phyloP scores from a whole-genome alignment of 345 rosid genomes.

The Eucalyptus leucophloia region DNA sequence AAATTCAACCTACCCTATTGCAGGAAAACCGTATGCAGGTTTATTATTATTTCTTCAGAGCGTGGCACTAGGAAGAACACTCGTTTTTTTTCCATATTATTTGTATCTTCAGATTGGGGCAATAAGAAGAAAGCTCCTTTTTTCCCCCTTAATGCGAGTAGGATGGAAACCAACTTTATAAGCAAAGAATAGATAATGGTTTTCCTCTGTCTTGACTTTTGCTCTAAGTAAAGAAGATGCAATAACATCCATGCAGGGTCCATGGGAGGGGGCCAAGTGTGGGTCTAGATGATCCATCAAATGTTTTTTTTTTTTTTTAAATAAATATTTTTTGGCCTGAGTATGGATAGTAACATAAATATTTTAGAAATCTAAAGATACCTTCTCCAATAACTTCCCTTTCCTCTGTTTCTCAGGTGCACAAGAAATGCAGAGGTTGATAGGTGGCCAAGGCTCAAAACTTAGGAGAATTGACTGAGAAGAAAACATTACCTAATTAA shows the following conservation, averaged over 20 bases:
- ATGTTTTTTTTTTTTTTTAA: neutral
- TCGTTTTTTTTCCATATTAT: neutral
- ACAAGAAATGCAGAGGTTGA: neutral
- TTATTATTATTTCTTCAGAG: neutral
- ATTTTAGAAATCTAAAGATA: neutral
- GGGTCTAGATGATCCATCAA: neutral
- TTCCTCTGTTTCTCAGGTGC: neutral
- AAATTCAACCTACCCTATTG: neutral
- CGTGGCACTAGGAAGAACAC: neutral
- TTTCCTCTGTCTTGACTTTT: neutral
- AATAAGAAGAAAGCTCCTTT: neutral
- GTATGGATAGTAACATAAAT: neutral
- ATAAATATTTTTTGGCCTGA: neutral
- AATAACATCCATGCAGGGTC: neutral
- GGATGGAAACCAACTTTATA: neutral
- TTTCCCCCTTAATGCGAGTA: neutral
- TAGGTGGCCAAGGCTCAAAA: neutral
- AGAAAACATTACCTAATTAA: neutral
- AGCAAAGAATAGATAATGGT: neutral
- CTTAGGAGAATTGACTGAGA: neutral
- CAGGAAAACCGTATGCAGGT: neutral
- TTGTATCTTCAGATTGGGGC: neutral
- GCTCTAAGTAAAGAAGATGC: neutral
- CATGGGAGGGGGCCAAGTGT: neutral
- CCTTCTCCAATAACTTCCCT: neutral